These are phyloP conservation scores for Ceratocystis harringtonii DNA, from an alignment of 2,329 filamentous ascomycete genomes.

Conservation along the genomic window DNA sequence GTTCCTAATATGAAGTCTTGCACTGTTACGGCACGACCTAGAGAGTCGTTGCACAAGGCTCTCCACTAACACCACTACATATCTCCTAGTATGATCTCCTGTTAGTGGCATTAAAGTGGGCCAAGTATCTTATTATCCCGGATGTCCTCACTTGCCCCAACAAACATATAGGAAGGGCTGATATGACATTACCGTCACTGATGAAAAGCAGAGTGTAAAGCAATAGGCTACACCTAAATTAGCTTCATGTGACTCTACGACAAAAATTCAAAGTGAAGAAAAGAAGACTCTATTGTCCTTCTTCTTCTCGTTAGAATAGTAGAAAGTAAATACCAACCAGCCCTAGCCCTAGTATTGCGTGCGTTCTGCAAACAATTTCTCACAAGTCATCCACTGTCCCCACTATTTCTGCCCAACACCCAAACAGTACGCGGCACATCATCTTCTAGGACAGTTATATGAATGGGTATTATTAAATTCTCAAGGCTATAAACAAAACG, in stretches of 20 bases:
- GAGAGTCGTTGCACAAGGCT: neutral
- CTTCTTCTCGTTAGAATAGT: too few relatives aligned
- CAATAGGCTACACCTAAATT: neutral
- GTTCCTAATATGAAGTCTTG: neutral
- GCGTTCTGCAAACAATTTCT: too few relatives aligned
- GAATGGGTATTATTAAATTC: neutral
- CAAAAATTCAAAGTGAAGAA: too few relatives aligned
- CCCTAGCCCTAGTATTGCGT: too few relatives aligned
- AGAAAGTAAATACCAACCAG: too few relatives aligned
- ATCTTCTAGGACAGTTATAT: neutral
- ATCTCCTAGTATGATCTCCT: neutral
- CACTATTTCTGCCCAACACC: too few relatives aligned
- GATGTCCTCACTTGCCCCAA: neutral
- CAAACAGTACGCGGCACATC: neutral
- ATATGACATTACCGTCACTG: neutral
- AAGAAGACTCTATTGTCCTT: too few relatives aligned
- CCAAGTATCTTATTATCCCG: neutral
- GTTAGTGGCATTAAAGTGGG: neutral
- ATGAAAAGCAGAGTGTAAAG: neutral
- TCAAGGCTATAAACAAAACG: neutral
- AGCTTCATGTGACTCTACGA: too few relatives aligned
- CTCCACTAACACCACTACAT: neutral
- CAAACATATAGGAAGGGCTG: neutral
- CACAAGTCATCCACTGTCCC: too few relatives aligned
- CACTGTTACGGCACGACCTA: neutral